Base-by-base conservation (phyloP, 805 yeast genomes). In the Candida morakotiae region DNA sequence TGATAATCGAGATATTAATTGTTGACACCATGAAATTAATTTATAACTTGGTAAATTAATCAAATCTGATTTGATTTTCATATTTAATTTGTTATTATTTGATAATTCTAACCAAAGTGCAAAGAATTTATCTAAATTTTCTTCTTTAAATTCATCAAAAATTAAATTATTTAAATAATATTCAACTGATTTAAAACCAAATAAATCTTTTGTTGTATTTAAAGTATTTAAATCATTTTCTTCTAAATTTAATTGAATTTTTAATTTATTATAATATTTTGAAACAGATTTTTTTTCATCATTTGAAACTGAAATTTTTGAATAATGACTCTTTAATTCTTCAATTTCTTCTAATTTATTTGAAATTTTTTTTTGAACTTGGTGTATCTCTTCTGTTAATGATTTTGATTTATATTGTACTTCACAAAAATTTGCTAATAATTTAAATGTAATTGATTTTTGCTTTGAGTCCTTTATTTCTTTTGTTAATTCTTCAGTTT, bases 21-120 rank as follows among this genome's bases (percentile, higher is more conserved):
- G 98, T 41, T 83, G 81, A 25, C 81, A 67, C 96, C 97, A 89
- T 0, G 87, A 75, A 4, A 86, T 67, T 37, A 87, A 75, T 47
- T 81, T 81, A 51, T 67, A 65, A 10, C 74, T 66, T 0, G 94
- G 83, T 14, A 86, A 58, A 0, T 35, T 33, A 0, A 50, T 35
- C 2, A 82, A 49, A 4, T 63, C 59, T 2, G 52, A 46, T 10
- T 49, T 49, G 8, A 84, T 62, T 7, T 59, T 47, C 3, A 39
- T 42, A 44, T 77, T 81, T 4, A 83, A 60, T 0, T 51, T 55
- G 1, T 57, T 69, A 23, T 67, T 66, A 5, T 55, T 53, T 2
- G 79, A 68, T 46, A 77, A 71, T 42, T 81, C 84, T 27, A 91
- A 66, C 95, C 97, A 91, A 9, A 91, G 56, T 0, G 89, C 83